phyloP scores from a whole-genome alignment of 441 rosid genomes.

The Jatropha podagrica region DNA sequence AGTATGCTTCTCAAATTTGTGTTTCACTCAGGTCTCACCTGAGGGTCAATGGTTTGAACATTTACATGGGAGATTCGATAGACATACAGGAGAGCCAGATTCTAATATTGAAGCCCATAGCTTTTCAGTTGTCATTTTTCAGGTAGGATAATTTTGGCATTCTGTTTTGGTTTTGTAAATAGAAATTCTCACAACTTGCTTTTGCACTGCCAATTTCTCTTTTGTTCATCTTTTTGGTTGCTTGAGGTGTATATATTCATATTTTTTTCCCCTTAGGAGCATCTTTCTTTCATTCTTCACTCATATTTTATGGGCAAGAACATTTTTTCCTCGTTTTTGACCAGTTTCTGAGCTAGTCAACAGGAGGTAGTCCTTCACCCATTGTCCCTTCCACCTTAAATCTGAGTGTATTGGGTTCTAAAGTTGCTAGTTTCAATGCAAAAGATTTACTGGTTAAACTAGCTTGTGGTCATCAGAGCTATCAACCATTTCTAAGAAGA shows the following conservation, averaged over 20 bases:
- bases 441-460: neutral
- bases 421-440: neutral
- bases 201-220: neutral
- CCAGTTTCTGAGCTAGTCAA: neutral
- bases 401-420: neutral
- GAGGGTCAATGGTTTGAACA: slow-evolving; percentile 58
- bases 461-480: neutral
- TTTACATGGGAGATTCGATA: slow-evolving; percentile 46
- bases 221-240: neutral
- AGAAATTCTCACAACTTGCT: slow-evolving; percentile 12
- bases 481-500: neutral
- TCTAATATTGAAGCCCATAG: slow-evolving; percentile 62
- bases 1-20: slow-evolving; percentile 53
- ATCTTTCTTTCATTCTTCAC: neutral
- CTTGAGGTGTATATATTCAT: neutral
- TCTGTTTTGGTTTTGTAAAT: slow-evolving; percentile 19
- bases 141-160: slow-evolving; percentile 49
- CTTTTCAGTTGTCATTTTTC: slow-evolving; percentile 51
- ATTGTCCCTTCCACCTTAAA: neutral
- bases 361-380: neutral
- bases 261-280: neutral
- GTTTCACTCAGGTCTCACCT: slow-evolving; percentile 52
- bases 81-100: slow-evolving; percentile 46
- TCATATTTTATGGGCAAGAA: neutral
- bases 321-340: neutral